phyloP scores from a whole-genome alignment of 768 basidiomycete species.

The Termitomyces sp. region DNA sequence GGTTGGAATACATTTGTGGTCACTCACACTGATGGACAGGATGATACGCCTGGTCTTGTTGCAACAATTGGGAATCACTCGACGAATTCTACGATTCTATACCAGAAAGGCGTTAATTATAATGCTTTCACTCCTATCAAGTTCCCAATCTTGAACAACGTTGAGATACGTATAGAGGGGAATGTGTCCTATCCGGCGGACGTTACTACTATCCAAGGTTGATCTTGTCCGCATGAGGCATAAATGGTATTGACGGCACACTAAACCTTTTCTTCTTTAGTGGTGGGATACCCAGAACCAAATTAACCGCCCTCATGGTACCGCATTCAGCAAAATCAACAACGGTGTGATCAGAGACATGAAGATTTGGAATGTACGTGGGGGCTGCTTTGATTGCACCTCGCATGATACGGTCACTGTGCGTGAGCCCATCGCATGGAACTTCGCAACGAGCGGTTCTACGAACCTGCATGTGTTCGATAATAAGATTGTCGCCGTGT shows the following conservation, averaged over 20 bases:
- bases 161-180: constrained; percentile 51
- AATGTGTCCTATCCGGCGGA: constrained; percentile 51
- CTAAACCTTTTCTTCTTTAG: constrained; percentile 19
- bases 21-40: constrained; percentile 37
- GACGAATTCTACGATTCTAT: constrained; percentile 46
- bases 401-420: neutral
- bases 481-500: constrained; percentile 49
- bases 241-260: neutral
- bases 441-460: constrained; percentile 46
- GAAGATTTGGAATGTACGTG: constrained; percentile 46
- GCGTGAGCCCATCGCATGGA: constrained; percentile 50
- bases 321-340: constrained; percentile 46
- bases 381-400: neutral
- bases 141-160: constrained; percentile 49
- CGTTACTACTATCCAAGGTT: constrained; percentile 46
- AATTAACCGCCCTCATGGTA: constrained; percentile 49
- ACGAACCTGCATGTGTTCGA: constrained; percentile 45
- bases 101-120: constrained; percentile 49
- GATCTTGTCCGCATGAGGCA: neutral
- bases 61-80: constrained; percentile 36
- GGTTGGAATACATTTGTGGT: constrained; percentile 49
- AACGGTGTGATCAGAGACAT: constrained; percentile 51
- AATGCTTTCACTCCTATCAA: constrained; percentile 57
- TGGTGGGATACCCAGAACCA: constrained; percentile 56
- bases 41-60: constrained; percentile 46